Evolutionary conservation across 768 basidiomycete species (phyloP), one percentile per base, ranked within the genome.

Genomic region (Asterophora lycoperdoides): DNA sequence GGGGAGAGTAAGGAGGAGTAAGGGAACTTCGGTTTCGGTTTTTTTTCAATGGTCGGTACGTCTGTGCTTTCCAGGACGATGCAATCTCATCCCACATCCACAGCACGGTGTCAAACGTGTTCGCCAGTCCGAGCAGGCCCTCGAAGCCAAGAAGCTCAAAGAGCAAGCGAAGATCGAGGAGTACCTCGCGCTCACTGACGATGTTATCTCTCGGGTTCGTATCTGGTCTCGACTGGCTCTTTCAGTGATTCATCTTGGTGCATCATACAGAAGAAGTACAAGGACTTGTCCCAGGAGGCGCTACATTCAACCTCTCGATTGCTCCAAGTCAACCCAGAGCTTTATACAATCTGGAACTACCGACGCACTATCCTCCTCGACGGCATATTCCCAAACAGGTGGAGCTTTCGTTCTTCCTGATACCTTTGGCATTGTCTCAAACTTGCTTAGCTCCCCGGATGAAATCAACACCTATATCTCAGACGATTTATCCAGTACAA

Each of bases 261-360:
- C 33, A 28, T 50, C 38, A 18, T 42, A 28, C 42, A 97, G 93
- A 92, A 87, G 72, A 78, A 77, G 55, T 59, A 66, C 0, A 66
- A 71, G 44, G 88, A 90, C 50, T 90, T 79, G 77, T 80, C 83
- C 51, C 63, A 67, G 23, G 85, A 86, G n/a, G 81, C 90, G 0
- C 79, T 97, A 30, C 73, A 78, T n/a, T 68, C 86, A 35, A 95
- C 93, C 1, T 83, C 84, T 13, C 74, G 72, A 20, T 65, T 97
- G 18, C 80, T 99, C 8, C 81, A 83, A 44, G 58, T 87, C 35
- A 98, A 97, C 61, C 93, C 95, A 2, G 96, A 99, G 67, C 93
- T 93, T 62, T 96, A 96, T 66, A 94, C 95, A 1, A 72, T 89
- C 32, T 98, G 96, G 96, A 95, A 96, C 67, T 94, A 93, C 67